A percentile compares a stretch with the other conserved stretches of the same genome.
Conservation (phyloP, 257 asterid species). For the Sherardia arvensis region DNA sequence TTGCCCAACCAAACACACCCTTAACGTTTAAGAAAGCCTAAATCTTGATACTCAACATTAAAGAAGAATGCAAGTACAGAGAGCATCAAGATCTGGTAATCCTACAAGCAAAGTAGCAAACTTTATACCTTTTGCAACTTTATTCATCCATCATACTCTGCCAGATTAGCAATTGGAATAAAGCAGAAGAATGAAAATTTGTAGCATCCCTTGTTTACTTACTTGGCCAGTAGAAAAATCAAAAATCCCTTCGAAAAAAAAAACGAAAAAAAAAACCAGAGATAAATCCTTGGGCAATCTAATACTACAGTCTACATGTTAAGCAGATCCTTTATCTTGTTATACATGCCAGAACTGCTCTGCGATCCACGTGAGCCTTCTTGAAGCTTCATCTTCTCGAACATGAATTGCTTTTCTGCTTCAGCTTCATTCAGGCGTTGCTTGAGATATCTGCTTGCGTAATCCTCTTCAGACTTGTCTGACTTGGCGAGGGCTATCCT, state of each 20-base stretch:
- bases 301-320: slow-evolving; percentile 40
- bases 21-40: background rate
- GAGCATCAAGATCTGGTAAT: slow-evolving; percentile 11
- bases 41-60: background rate
- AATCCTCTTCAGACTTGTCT: slow-evolving; percentile 83
- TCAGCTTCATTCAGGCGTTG: slow-evolving; percentile 92
- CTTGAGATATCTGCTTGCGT: slow-evolving; percentile 77
- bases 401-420: slow-evolving; percentile 81
- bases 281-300: slow-evolving; percentile 9
- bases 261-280: slow-evolving; percentile 15
- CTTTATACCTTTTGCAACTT: background rate
- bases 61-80: background rate
- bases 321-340: slow-evolving; percentile 66
- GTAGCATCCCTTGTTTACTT: slow-evolving; percentile 4
- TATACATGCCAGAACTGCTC: slow-evolving; percentile 64
- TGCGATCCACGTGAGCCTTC: slow-evolving; percentile 62
- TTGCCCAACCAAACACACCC: too few relatives aligned
- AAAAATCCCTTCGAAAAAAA: slow-evolving; percentile 4
- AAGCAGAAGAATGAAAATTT: background rate
- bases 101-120: slow-evolving; percentile 19
- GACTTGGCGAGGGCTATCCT: slow-evolving; percentile 79
- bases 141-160: slow-evolving; percentile 1
- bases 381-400: slow-evolving; percentile 83
- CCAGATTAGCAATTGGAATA: background rate
- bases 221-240: slow-evolving; percentile 7